Percentiles rank a stretch among this genome's conserved stretches.
phyloP scores from a whole-genome alignment of 305 asterid genomes.

The Solanum chacoense region DNA sequence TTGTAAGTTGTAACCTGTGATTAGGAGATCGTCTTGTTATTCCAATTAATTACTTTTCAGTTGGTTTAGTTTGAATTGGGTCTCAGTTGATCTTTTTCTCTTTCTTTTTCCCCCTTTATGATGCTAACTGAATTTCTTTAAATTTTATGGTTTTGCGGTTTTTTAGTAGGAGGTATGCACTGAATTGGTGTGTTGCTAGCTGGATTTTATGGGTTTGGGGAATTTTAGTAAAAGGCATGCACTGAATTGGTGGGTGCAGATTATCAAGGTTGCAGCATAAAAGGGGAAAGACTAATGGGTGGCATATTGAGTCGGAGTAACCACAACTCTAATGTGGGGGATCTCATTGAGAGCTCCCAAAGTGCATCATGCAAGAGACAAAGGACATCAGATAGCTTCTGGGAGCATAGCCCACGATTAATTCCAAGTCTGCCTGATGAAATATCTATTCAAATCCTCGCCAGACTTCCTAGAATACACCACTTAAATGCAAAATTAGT shows the following conservation, averaged over 20 bases:
- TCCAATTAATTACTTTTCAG: not conserved
- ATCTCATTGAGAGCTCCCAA: conserved; percentile 31
- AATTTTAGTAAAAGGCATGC: not conserved
- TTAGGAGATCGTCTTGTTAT: not conserved
- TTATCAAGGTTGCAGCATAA: not conserved
- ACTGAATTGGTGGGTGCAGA: not conserved
- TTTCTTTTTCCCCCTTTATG: not conserved
- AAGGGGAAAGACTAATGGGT: conserved; percentile 41
- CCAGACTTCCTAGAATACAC: conserved; percentile 54
- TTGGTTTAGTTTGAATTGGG: not conserved
- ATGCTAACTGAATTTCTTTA: not conserved
- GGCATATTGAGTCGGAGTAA: conserved; percentile 45
- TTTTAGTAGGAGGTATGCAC: not conserved
- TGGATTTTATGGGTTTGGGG: not conserved
- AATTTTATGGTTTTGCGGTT: not conserved
- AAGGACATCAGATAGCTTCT: conserved; percentile 38
- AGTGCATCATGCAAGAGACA: conserved; percentile 62
- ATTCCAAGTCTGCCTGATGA: conserved; percentile 82
- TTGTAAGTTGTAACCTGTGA: not conserved
- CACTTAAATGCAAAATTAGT: conserved; percentile 56
- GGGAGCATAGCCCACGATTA: conserved; percentile 56
- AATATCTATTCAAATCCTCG: conserved; percentile 65
- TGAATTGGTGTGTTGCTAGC: not conserved
- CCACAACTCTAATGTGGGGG: conserved; percentile 24
- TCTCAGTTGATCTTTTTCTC: not conserved